These are phyloP conservation scores for Haplosporangium gracile DNA, from an alignment of 192 early-diverging fungal species.

Conservation along the genomic window DNA sequence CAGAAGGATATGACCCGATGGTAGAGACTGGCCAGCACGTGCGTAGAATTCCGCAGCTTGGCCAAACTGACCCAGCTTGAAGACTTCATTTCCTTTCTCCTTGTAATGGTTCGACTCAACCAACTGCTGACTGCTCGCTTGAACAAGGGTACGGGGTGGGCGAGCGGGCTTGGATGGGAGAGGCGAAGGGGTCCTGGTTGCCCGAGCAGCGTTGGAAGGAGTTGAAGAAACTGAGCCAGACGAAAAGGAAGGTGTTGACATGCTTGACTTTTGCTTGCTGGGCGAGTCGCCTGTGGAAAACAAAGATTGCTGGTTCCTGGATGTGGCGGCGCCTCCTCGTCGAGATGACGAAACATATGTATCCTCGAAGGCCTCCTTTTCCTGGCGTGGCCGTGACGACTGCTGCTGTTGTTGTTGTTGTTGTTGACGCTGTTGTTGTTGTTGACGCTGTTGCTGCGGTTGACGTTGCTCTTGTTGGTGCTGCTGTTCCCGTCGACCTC, in stretches of 20 bases:
- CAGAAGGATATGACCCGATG: constrained; percentile 70
- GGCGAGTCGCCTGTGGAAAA: constrained; percentile 21
- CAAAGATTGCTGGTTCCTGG: constrained; percentile 7
- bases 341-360: constrained; percentile 58
- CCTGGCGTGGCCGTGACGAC: constrained; percentile 17
- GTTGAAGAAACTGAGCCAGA: constrained; percentile 2
- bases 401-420: constrained; percentile 24
- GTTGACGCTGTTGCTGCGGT: constrained; percentile 9
- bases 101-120: constrained; percentile 60
- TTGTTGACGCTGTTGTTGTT: constrained; percentile 19
- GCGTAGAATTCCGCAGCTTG: constrained; percentile 83
- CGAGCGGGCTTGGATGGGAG: constrained; percentile 40
- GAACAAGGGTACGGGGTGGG: constrained; percentile 54
- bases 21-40: constrained; percentile 59
- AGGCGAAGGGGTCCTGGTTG: constrained; percentile 24
- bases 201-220: constrained; percentile 3
- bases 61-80: constrained; percentile 92
- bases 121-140: constrained; percentile 59
- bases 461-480: constrained; percentile 16
- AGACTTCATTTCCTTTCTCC: constrained; percentile 81
- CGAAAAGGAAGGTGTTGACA: not conserved
- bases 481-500: constrained; percentile 30
- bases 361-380: constrained; percentile 45
- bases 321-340: constrained; percentile 16
- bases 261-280: not conserved